Conservation (phyloP, 352 stramenopile species). For the Phytophthora kernoviae region DNA sequence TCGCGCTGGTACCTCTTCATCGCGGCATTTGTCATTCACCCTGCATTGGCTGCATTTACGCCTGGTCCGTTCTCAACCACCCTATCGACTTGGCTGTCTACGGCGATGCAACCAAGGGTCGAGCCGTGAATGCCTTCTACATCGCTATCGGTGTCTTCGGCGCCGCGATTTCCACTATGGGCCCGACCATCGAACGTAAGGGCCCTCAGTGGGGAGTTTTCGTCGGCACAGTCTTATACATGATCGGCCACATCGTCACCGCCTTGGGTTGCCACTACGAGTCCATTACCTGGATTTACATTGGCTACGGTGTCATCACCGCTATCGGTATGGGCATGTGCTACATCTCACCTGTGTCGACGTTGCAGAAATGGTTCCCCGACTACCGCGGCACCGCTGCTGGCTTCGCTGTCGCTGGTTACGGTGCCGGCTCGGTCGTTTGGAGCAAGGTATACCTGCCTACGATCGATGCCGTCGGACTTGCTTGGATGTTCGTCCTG, state of each 20-base stretch:
- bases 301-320: constrained; percentile 69
- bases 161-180: constrained; percentile 53
- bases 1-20: constrained; percentile 67
- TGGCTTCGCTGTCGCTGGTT: constrained; percentile 66
- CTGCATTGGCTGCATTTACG: constrained; percentile 74
- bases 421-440: constrained; percentile 62
- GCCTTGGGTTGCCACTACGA: constrained; percentile 57
- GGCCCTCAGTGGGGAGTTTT: constrained; percentile 50
- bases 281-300: constrained; percentile 55
- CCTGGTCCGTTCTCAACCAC: constrained; percentile 77
- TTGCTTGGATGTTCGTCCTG: constrained; percentile 50
- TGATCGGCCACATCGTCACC: constrained; percentile 62
- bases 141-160: constrained; percentile 67
- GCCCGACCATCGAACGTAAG: constrained; percentile 64
- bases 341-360: constrained; percentile 71
- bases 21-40: constrained; percentile 67
- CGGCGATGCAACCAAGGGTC: constrained; percentile 47
- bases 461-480: constrained; percentile 45
- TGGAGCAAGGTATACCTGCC: constrained; percentile 69
- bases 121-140: constrained; percentile 74
- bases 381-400: constrained; percentile 71
- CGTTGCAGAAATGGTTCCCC: constrained; percentile 78
- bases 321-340: constrained; percentile 68
- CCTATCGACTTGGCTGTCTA: constrained; percentile 64
- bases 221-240: constrained; percentile 49